These are phyloP conservation scores for Suhomyces pyralidae DNA, from an alignment of 805 yeast species.

Conservation along the genomic window DNA sequence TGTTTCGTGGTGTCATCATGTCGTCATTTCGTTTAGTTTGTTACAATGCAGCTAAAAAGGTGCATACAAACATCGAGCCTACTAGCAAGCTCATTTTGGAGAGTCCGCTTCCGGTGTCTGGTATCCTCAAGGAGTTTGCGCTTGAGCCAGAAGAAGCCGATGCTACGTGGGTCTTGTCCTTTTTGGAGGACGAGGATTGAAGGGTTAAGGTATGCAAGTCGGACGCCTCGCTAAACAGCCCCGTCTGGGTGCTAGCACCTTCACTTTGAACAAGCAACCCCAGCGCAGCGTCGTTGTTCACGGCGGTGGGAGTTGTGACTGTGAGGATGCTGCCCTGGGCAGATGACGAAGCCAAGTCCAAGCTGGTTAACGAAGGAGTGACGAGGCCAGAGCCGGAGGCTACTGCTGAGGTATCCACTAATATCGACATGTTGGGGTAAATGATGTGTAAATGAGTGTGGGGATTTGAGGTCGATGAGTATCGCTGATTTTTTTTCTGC, in stretches of 20 bases:
- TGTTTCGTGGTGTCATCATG: neutral
- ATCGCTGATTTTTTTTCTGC: neutral
- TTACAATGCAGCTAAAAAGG: slow-evolving; percentile 8
- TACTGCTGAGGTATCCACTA: slow-evolving; percentile 5
- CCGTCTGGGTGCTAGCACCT: slow-evolving; percentile 8
- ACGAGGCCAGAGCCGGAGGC: slow-evolving; percentile 3
- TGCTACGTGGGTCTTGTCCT: slow-evolving; percentile 1
- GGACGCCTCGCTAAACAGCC: slow-evolving; percentile 4
- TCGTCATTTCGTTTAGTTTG: neutral
- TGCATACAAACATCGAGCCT: slow-evolving; percentile 6
- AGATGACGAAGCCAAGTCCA: slow-evolving; percentile 6
- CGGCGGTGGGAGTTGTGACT: neutral
- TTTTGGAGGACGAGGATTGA: neutral
- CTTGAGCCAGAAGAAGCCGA: neutral
- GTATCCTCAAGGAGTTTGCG: slow-evolving; percentile 1
- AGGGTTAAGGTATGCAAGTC: slow-evolving; percentile 10
- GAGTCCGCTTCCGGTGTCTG: slow-evolving; percentile 3
- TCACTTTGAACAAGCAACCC: slow-evolving; percentile 3
- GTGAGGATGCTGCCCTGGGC: neutral
- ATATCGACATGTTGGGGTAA: slow-evolving; percentile 10
- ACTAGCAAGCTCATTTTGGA: slow-evolving; percentile 6
- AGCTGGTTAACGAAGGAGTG: slow-evolving; percentile 8
- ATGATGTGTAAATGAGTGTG: neutral
- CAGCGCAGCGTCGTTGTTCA: slow-evolving; percentile 1
- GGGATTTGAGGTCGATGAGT: neutral